Evolutionary conservation across 257 asterid genomes (phyloP).

Genomic region (Solanum sitiens): DNA sequence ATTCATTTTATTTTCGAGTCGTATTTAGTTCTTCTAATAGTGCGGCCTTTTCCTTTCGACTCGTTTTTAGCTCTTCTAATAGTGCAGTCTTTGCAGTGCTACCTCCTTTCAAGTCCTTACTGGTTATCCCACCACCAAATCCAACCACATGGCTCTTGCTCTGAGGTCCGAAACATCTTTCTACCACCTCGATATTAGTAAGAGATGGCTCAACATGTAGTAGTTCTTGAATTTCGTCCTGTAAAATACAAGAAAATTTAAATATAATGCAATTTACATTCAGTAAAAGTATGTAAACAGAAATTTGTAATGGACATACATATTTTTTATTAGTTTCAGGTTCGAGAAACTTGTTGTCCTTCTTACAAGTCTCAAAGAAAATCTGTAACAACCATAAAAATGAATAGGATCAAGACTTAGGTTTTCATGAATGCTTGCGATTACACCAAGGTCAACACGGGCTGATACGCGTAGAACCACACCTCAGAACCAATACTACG

Average conservation of each 20-base stretch:
- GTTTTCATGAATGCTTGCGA: too few relatives aligned
- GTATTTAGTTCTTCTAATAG: neutral
- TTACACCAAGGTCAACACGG: too few relatives aligned
- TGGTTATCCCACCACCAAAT: neutral
- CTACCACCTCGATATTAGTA: neutral
- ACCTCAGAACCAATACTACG: too few relatives aligned
- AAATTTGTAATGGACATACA: neutral
- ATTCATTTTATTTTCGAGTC: too few relatives aligned
- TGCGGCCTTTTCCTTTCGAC: neutral
- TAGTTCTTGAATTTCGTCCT: neutral
- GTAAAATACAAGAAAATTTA: neutral
- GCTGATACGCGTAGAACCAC: too few relatives aligned
- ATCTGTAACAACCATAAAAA: too few relatives aligned
- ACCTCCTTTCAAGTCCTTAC: neutral
- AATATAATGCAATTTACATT: neutral
- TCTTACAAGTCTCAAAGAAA: neutral
- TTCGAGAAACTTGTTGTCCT: neutral
- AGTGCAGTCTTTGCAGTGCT: neutral
- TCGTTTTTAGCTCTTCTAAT: neutral
- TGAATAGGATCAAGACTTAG: too few relatives aligned
- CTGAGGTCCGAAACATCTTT: neutral
- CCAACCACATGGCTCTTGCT: neutral
- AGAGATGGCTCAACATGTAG: neutral
- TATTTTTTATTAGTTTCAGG: neutral
- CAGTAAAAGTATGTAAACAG: too few relatives aligned